Evolutionary conservation across 768 basidiomycete genomes (phyloP).

Genomic region (Suillus spraguei): DNA sequence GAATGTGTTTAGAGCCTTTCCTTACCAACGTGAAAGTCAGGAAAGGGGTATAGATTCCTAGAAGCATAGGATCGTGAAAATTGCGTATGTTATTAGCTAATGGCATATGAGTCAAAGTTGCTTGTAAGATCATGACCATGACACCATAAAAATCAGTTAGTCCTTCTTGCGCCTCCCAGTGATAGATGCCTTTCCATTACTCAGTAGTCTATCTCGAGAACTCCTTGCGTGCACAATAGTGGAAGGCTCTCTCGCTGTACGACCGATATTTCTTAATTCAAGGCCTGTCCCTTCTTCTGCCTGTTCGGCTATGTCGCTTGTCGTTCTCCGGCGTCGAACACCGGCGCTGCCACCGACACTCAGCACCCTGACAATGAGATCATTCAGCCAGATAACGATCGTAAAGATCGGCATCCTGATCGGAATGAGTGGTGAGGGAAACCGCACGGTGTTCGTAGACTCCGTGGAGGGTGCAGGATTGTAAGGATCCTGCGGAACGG

Average conservation of each 20-base stretch:
- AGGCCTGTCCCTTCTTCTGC: slow-evolving; percentile 61
- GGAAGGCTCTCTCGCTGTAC: neutral
- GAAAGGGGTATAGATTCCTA: too few species aligned
- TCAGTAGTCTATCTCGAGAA: slow-evolving; percentile 15
- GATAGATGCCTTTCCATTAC: slow-evolving; percentile 25
- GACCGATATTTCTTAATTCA: slow-evolving; percentile 22
- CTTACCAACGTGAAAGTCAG: too few species aligned
- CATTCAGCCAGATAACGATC: slow-evolving; percentile 74
- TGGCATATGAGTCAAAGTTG: neutral
- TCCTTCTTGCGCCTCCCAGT: slow-evolving; percentile 50
- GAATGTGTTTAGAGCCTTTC: too few species aligned
- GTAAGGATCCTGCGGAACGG: slow-evolving; percentile 76
- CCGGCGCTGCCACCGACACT: slow-evolving; percentile 50
- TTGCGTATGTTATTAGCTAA: neutral
- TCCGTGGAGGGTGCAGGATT: slow-evolving; percentile 48
- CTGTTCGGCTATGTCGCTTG: slow-evolving; percentile 56
- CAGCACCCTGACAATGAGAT: slow-evolving; percentile 62
- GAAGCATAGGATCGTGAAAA: neutral
- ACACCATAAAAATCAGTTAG: slow-evolving; percentile 27
- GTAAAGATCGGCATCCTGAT: slow-evolving; percentile 80
- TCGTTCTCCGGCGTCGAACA: slow-evolving; percentile 28
- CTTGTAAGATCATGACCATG: neutral
- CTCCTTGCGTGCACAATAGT: slow-evolving; percentile 9
- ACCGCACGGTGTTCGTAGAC: slow-evolving; percentile 47
- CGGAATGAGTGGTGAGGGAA: slow-evolving; percentile 79